Evolutionary conservation across 495 filamentous ascomycete species (phyloP).

Genomic region (Neurospora hispaniola): DNA sequence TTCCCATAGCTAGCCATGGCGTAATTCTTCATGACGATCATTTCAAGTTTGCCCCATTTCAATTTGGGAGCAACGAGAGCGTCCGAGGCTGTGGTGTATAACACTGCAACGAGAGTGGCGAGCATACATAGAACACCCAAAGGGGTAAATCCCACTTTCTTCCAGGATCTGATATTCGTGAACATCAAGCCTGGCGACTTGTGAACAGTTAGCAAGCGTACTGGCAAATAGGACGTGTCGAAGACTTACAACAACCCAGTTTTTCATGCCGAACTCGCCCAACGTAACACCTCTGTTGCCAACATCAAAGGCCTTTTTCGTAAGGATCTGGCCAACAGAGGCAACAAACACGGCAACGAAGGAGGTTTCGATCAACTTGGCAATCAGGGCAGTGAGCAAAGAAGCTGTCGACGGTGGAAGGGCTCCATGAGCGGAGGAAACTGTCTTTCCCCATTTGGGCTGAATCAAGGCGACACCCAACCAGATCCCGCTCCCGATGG

Average conservation of each 20-base stretch:
- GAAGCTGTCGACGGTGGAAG: conserved; percentile 48
- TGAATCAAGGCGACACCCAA: conserved; percentile 46
- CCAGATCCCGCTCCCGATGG: conserved; percentile 53
- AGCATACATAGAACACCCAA: conserved; percentile 48
- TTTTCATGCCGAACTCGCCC: conserved; percentile 58
- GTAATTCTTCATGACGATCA: conserved; percentile 36
- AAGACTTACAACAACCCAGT: conserved; percentile 34
- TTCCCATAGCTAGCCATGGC: conserved; percentile 52
- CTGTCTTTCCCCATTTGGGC: conserved; percentile 46
- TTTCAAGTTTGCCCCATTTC: conserved; percentile 36
- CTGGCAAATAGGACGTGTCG: background rate
- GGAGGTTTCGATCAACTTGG: conserved; percentile 63
- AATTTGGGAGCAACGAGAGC: conserved; percentile 60
- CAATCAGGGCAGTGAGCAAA: conserved; percentile 50
- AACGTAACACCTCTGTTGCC: conserved; percentile 52
- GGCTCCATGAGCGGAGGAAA: conserved; percentile 32
- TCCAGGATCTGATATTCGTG: conserved; percentile 51
- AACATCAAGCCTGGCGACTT: conserved; percentile 48
- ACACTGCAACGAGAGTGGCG: conserved; percentile 49
- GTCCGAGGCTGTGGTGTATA: conserved; percentile 67
- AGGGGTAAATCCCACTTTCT: conserved; percentile 47
- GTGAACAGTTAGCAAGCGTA: background rate
- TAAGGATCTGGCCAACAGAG: conserved; percentile 61
- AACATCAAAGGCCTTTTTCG: conserved; percentile 47
- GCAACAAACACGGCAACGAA: conserved; percentile 72